A percentile compares a stretch with the other conserved stretches of the same genome.
Conservation (phyloP, 805 yeast genomes). For the Candida arabinofermentans region DNA sequence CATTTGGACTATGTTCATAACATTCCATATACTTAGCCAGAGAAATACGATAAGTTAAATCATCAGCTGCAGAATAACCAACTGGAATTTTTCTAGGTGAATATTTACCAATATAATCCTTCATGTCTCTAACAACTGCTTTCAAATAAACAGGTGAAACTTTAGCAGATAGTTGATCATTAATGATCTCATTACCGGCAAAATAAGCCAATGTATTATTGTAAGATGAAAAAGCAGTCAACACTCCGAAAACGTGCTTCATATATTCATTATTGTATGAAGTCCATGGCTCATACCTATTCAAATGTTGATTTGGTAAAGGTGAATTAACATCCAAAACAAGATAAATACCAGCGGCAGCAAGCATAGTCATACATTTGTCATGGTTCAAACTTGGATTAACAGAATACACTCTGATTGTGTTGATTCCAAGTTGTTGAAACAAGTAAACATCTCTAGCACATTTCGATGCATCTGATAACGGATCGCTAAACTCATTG, state of each 20-base stretch:
- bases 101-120: conserved; percentile 57
- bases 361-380: conserved; percentile 85
- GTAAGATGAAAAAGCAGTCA: conserved; percentile 76
- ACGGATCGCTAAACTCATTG: conserved; percentile 56
- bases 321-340: conserved; percentile 93
- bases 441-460: conserved; percentile 78
- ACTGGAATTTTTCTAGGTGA: conserved; percentile 72
- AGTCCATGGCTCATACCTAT: conserved; percentile 93
- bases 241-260: conserved; percentile 71
- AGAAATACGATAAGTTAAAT: conserved; percentile 68
- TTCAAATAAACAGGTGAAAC: conserved; percentile 73
- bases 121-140: conserved; percentile 78
- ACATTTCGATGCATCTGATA: conserved; percentile 68
- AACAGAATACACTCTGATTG: conserved; percentile 82
- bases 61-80: conserved; percentile 97
- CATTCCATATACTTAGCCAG: conserved; percentile 81
- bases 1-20: conserved; percentile 45
- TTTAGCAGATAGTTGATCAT: conserved; percentile 69
- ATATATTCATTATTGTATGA: conserved; percentile 68
- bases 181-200: conserved; percentile 89
- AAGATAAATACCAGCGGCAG: conserved; percentile 88
- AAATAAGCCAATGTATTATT: conserved; percentile 88
- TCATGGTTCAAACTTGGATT: conserved; percentile 83
- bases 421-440: conserved; percentile 81
- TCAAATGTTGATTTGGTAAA: conserved; percentile 67